Evolutionary conservation across 805 yeast genomes (phyloP), one percentile per base, ranked within the genome.

Genomic region (Komagataella populi): DNA sequence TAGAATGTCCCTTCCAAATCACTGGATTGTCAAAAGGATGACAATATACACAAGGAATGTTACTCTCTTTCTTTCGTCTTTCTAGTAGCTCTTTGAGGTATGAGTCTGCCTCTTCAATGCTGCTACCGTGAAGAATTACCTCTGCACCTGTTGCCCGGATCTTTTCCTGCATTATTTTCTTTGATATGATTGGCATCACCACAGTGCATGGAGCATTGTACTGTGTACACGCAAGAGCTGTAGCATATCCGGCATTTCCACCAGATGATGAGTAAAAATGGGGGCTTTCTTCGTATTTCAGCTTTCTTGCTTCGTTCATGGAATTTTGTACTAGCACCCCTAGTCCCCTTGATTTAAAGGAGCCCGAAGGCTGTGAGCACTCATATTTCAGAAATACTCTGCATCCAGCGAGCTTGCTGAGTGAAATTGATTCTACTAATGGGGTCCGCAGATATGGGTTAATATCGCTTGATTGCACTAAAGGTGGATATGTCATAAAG

Each of bases 191-290:
- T 1, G 88, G 88, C 1, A 83, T 76, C 0, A 78, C 84, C 2
- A 83, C 86, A 0, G 84, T 79, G 56, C 83, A 78, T n/a, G 60
- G 56, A 1, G 61, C 72, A 52, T 52, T 63, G 57, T 60, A 68
- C 60, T 51, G 64, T 49, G 53, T 55, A 2, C 78, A 70, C 39
- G 78, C 69, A 48, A 69, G 69, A 0, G 80, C 77, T 6, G 80
- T 81, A 5, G 81, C 82, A 51, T 74, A 65, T 1, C 79, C 79
- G 14, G 79, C 79, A 54, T 74, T 74, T 4, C 83, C 82, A 8
- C 82, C 83, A 46, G 78, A 72, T 12, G 80, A 75, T 5, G 80
- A 72, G 54, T 70, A 71, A 4, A 77, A 73, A 5, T 68, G 69
- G 14, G 73, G 39, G 14, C n/a, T 12, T 8, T 30, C 66, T 44